A percentile compares a stretch with the other conserved stretches of the same genome.
phyloP scores from a whole-genome alignment of 1,284 basidiomycete genomes.

The Schizopora paradoxa region DNA sequence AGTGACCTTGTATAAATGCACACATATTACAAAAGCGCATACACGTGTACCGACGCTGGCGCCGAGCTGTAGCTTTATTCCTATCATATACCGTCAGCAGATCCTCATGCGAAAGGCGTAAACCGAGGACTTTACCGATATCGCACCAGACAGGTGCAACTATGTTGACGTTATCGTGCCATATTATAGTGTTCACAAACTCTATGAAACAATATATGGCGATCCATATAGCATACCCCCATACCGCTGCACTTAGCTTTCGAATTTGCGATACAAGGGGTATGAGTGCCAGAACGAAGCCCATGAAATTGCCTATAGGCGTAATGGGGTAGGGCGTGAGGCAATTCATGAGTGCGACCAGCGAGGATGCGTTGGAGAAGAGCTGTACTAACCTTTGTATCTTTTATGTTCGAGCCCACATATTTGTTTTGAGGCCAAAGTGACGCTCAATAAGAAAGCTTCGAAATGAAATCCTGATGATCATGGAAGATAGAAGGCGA shows the following conservation, averaged over 20 bases:
- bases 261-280: no score
- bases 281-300: background rate
- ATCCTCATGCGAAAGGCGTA: no score
- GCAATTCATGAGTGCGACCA: no score
- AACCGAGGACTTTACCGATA: background rate
- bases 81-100: background rate
- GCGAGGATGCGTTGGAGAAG: no score
- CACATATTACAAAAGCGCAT: background rate
- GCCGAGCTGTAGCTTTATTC: background rate
- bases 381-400: no score
- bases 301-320: background rate
- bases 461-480: no score
- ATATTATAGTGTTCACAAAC: background rate
- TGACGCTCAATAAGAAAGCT: no score
- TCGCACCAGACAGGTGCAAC: constrained; percentile 4
- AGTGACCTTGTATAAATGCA: background rate
- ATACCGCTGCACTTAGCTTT: no score
- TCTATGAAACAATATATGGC: background rate
- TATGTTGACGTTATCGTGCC: background rate
- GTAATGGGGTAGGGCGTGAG: background rate
- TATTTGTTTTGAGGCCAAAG: no score
- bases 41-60: background rate
- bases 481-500: no score
- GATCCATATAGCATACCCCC: constrained; percentile 1
- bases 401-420: no score